Evolutionary conservation across 139 green algal genomes (phyloP), one percentile per base, ranked within the genome.

Genomic region (Picochlorum costavermella): DNA sequence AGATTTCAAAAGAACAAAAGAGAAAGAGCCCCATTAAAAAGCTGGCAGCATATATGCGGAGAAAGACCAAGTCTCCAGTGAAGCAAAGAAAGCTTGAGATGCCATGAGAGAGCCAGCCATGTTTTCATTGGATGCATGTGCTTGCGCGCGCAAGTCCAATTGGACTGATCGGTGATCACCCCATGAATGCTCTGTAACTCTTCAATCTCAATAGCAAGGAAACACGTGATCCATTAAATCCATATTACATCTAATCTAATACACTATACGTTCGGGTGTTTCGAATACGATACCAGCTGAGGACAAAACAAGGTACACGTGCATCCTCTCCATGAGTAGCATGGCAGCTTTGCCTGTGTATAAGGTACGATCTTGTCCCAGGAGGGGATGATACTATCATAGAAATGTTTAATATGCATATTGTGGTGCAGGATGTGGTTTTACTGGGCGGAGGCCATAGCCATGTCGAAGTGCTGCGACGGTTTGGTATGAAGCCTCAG

Each of bases 361-460:
- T 12, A 45, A 61, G 28, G 29, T 61, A 26, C 10, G 46, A 53
- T 28, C n/a, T 20, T 28, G 29, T 26, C 28, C n/a, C 28, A 46
- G 12, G 12, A 30, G 14, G 5, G 6, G 13, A 61, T 31, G 17
- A 46, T 45, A 11, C 4, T 5, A 45, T 61, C n/a, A 20, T 61
- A 26, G 3, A 11, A 29, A 44, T 46, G 25, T 61, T 30, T 8
- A n/a, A 11, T 11, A 40, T 40, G 33, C 33, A 40, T 40, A 40
- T 40, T 40, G 2, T 40, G 33, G 8, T 53, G 12, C 79, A 95
- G 87, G 87, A 96, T 60, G 28, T 96, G 20, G 89, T 96, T 20
- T 74, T 96, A 46, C 40, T 96, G 8, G 89, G 89, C 17, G 89
- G 89, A 11, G 89, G 89, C 0, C 90, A 96, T 65, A 73, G 50